Evolutionary conservation across 1,139 yeast genomes (phyloP).

Genomic region (Pichia sp.): DNA sequence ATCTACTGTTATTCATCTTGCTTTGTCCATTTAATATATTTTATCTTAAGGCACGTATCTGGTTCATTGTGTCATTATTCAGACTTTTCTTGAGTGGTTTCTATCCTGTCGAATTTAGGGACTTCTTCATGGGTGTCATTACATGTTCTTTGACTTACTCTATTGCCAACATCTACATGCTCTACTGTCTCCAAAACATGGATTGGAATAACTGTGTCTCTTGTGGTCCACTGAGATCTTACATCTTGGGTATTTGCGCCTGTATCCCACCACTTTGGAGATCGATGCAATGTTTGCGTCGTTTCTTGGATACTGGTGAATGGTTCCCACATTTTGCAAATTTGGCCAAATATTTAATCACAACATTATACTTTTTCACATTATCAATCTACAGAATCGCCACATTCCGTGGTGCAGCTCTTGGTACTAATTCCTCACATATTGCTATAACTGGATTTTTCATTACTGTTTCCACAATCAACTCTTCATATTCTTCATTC

Average conservation of each 20-base stretch:
- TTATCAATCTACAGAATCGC: slow-evolving; percentile 79
- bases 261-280: slow-evolving; percentile 91
- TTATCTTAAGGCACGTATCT: slow-evolving; percentile 58
- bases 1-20: slow-evolving; percentile 44
- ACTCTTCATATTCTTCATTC: slow-evolving; percentile 42
- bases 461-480: slow-evolving; percentile 8
- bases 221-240: slow-evolving; percentile 81
- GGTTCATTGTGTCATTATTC: slow-evolving; percentile 74
- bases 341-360: slow-evolving; percentile 68
- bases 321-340: slow-evolving; percentile 97
- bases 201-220: slow-evolving; percentile 59
- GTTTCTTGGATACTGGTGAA: slow-evolving; percentile 90
- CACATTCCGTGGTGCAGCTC: slow-evolving; percentile 35
- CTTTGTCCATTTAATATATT: slow-evolving; percentile 63
- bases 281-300: slow-evolving; percentile 83
- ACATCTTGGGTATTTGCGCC: slow-evolving; percentile 76
- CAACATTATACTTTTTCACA: slow-evolving; percentile 66
- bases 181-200: slow-evolving; percentile 75
- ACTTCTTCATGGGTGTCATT: slow-evolving; percentile 90
- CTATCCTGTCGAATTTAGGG: slow-evolving; percentile 93
- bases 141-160: slow-evolving; percentile 86
- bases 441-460: slow-evolving; percentile 3
- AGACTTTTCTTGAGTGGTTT: slow-evolving; percentile 78
- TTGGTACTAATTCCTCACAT: background rate
- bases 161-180: slow-evolving; percentile 79